Evolutionary conservation across 257 asterid species (phyloP), one percentile per base, ranked within the genome.

Genomic region (Nicotiana noctiflora): DNA sequence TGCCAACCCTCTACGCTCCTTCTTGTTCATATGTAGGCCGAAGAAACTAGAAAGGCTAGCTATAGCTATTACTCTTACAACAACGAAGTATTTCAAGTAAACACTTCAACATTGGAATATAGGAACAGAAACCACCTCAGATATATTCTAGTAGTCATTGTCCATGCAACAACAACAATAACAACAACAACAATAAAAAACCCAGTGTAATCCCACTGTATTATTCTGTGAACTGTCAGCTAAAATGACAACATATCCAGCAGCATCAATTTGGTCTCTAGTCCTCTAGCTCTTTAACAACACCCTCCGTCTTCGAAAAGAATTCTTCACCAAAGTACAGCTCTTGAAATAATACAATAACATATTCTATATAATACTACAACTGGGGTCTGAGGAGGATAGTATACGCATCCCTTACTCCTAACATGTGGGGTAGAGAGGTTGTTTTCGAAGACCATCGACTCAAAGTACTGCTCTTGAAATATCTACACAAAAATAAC

Each of bases 291-390:
- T 91, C 93, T 59, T 86, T 61, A 52, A 68, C 85, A 59, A 63
- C 87, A 75, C 88, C 90, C 62, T 90, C 92, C 29, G 89, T 74
- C 86, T n/a, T 80, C 12, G 96, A 76, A 32, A 92, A 88, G 89
- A 92, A 94, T 40, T 90, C 96, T 72, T 87, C 91, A 52, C 84
- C 65, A 6, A 95, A 93, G 83, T 87, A 94, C 87, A 93, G 84
- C 66, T 88, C 86, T 74, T 83, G 81, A 77, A 91, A 93, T 60
- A 92, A 93, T 91, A 81, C 79, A 49, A 29, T 0, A 40, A 1
- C 46, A 8, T 40, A 40, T 40, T 8, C 49, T 8, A 0, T 40
- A 40, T 8, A 40, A 40, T 8, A 40, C 11, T 9, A 7, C 10
- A 40, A 40, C 2, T 40, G 0, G 11, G 0, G 2, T 7, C 0